These are phyloP conservation scores for Patellifolia procumbens DNA, from an alignment of 179 eudicot species.

Conservation along the genomic window DNA sequence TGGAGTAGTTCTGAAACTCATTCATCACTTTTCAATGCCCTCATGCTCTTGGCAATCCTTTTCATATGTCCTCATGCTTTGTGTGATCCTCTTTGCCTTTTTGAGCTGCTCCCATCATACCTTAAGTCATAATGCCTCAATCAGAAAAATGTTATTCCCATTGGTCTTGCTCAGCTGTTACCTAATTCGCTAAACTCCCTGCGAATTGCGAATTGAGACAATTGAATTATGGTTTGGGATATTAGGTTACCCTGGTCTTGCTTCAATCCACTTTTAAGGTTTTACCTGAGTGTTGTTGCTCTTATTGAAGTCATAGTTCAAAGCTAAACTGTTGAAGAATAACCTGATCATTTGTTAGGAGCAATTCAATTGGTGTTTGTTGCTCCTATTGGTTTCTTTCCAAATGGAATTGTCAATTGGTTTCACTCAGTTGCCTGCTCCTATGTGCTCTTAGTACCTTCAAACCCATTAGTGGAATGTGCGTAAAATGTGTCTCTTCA, in stretches of 20 bases:
- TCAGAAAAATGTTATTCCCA: constrained; percentile 5
- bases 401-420: background rate
- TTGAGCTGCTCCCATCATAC: background rate
- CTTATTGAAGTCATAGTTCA: background rate
- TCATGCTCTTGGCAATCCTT: background rate
- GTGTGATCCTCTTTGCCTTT: constrained; percentile 9
- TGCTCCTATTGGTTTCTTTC: constrained; percentile 5
- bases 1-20: constrained; percentile 17
- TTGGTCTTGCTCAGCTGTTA: constrained; percentile 12
- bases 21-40: constrained; percentile 5
- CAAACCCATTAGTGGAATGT: background rate
- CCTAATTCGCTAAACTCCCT: no score
- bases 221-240: no score
- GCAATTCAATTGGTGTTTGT: constrained; percentile 6
- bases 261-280: constrained; percentile 23
- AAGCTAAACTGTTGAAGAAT: background rate
- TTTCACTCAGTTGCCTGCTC: constrained; percentile 15
- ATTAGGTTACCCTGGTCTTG: no score
- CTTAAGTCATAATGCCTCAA: constrained; percentile 13
- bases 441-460: background rate
- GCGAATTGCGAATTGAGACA: no score
- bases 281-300: constrained; percentile 8
- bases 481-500: background rate
- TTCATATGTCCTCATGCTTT: constrained; percentile 3
- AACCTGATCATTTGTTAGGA: background rate